Evolutionary conservation across 805 yeast species (phyloP).

Genomic region (Candida gorgasii): DNA sequence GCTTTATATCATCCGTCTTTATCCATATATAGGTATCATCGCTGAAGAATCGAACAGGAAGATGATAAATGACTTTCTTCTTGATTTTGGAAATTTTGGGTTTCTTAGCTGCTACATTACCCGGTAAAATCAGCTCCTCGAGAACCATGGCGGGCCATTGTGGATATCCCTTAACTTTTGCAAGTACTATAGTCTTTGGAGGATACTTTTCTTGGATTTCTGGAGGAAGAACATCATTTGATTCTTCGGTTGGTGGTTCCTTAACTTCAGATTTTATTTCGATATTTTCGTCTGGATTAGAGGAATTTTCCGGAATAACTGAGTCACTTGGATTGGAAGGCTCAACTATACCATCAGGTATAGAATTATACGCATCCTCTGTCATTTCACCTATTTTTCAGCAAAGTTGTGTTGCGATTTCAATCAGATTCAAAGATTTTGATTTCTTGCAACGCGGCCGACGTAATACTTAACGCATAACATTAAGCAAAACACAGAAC

Average conservation of each 20-base stretch:
- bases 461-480: too few species aligned
- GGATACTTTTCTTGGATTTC: constrained; percentile 9
- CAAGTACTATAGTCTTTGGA: constrained; percentile 45
- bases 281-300: too few species aligned
- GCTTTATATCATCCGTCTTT: constrained; percentile 49
- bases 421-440: too few species aligned
- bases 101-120: constrained; percentile 47
- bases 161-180: constrained; percentile 83
- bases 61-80: constrained; percentile 15
- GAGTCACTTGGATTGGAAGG: too few species aligned
- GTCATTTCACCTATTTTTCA: too few species aligned
- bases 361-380: too few species aligned
- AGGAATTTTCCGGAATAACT: too few species aligned
- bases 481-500: background rate
- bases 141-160: constrained; percentile 91
- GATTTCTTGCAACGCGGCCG: too few species aligned
- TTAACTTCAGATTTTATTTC: background rate
- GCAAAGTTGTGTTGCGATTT: too few species aligned
- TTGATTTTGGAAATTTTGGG: constrained; percentile 45
- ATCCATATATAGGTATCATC: constrained; percentile 78
- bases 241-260: background rate
- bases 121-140: constrained; percentile 60
- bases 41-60: constrained; percentile 68
- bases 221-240: background rate
- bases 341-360: too few species aligned